Conservation (phyloP, 2,329 filamentous ascomycete species). For the Penicillium sp. region DNA sequence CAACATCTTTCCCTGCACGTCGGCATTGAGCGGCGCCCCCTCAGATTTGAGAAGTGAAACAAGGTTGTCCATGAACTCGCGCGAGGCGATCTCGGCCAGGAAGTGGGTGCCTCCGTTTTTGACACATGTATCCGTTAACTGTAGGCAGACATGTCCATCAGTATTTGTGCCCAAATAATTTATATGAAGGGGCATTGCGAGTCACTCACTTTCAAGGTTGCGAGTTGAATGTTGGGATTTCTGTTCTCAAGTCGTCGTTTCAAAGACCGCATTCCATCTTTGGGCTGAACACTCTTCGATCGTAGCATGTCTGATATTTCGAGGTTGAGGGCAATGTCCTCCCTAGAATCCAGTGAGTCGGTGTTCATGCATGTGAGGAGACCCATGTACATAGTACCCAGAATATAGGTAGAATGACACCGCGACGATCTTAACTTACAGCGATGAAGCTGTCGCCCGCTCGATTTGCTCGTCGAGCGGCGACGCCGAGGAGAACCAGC, state of each 20-base stretch:
- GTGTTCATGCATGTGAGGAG: neutral
- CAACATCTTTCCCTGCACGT: constrained; percentile 86
- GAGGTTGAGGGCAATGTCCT: constrained; percentile 95
- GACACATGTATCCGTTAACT: constrained; percentile 96
- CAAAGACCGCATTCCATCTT: constrained; percentile 95
- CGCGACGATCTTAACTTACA: constrained; percentile 59
- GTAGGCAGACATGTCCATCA: constrained; percentile 10
- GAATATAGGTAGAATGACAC: constrained; percentile 7
- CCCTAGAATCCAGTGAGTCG: constrained; percentile 53
- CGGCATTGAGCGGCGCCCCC: constrained; percentile 73
- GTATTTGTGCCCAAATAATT: constrained; percentile 68
- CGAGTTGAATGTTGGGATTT: constrained; percentile 95
- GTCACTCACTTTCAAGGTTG: constrained; percentile 82
- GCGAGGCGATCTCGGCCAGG: constrained; percentile 88
- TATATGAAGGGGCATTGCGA: constrained; percentile 59
- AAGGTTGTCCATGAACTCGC: constrained; percentile 98
- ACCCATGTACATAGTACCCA: neutral
- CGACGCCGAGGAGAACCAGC: constrained; percentile 93
- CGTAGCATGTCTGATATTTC: constrained; percentile 98
- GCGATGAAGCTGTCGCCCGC: constrained; percentile 87
- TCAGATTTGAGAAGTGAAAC: constrained; percentile 84
- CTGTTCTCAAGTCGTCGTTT: constrained; percentile 94
- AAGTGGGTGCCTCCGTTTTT: constrained; percentile 98
- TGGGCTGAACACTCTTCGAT: constrained; percentile 95
- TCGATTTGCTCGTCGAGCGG: constrained; percentile 97